Evolutionary conservation across 2,329 filamentous ascomycete genomes (phyloP), one percentile per base, ranked within the genome.

Genomic region (Chaetoscypha palmicola): DNA sequence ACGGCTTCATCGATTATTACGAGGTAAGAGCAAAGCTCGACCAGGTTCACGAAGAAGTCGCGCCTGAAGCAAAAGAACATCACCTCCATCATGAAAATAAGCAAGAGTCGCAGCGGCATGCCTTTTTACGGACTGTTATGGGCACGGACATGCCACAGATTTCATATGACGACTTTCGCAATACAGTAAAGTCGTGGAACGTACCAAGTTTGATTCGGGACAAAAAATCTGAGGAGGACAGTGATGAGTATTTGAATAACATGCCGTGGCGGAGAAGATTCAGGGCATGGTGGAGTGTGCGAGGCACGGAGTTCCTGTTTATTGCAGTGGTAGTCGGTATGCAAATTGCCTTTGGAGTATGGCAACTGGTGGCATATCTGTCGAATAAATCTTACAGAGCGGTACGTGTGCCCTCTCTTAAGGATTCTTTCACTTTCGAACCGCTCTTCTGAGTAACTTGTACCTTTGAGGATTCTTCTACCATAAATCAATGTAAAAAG

Each of bases 351-450:
- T 72, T 77, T 52, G 74, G 71, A 2, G 62, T 71, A 7, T 78
- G 74, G 74, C 73, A 79, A 51, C 60, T 73, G 9, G 64, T 75
- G 55, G 76, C 72, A 47, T 78, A 76, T 53, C 57, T 69, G 36
- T 69, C 65, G 0, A 66, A 62, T 1, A 53, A 60, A 1, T 49
- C 64, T 9, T 74, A 72, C 45, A 67, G 68, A 12, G 66, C 65
- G 11, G 74, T 48, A 30, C 32, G 48, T 44, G n/a, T n/a, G n/a
- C n/a, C n/a, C n/a, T n/a, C n/a, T n/a, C n/a, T n/a, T n/a, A n/a
- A n/a, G n/a, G n/a, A n/a, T n/a, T n/a, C n/a, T n/a, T n/a, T n/a
- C n/a, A n/a, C n/a, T n/a, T n/a, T n/a, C n/a, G n/a, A n/a, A n/a
- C n/a, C n/a, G n/a, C n/a, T n/a, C n/a, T n/a, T n/a, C n/a, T n/a